These are phyloP conservation scores for Termitomyces bulborhizus DNA, from an alignment of 768 basidiomycete species.

Conservation along the genomic window DNA sequence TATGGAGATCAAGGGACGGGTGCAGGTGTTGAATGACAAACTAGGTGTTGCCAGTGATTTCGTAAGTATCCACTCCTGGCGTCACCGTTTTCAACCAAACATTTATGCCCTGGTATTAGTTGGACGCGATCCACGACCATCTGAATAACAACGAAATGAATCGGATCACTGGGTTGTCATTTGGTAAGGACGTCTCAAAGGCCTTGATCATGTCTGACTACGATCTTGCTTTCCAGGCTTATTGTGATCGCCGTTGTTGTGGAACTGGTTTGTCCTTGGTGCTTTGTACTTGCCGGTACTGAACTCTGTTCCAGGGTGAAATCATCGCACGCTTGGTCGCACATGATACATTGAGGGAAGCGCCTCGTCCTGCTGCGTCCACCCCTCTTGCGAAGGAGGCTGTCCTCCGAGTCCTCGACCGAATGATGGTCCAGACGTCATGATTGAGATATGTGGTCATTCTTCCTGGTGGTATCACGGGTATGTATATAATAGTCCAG, in stretches of 20 bases:
- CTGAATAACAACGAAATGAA: slow-evolving; percentile 88
- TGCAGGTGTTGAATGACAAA: slow-evolving; percentile 84
- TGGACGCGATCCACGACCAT: slow-evolving; percentile 91
- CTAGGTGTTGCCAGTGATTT: slow-evolving; percentile 84
- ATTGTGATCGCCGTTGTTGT: slow-evolving; percentile 89
- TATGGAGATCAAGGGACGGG: slow-evolving; percentile 84
- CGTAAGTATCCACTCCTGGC: slow-evolving; percentile 39
- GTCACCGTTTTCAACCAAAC: not conserved
- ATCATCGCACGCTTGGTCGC: slow-evolving; percentile 72
- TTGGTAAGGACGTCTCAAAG: slow-evolving; percentile 29
- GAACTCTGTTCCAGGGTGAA: slow-evolving; percentile 52
- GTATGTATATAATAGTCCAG: not conserved
- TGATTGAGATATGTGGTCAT: not conserved
- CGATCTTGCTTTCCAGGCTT: slow-evolving; percentile 47
- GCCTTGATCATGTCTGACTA: slow-evolving; percentile 14
- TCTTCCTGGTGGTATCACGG: not conserved
- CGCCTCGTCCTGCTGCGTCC: slow-evolving; percentile 5
- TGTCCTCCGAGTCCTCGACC: slow-evolving; percentile 33
- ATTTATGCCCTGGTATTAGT: slow-evolving; percentile 44
- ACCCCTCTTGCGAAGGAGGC: slow-evolving; percentile 29
- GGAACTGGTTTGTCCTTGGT: slow-evolving; percentile 54
- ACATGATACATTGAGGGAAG: slow-evolving; percentile 43
- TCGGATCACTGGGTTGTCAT: slow-evolving; percentile 67
- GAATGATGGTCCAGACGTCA: slow-evolving; percentile 25
- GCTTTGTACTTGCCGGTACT: not conserved